A percentile compares a stretch with the other conserved stretches of the same genome.
Conservation (phyloP, 169 alveolate species). For the Cystoisospora suis region DNA sequence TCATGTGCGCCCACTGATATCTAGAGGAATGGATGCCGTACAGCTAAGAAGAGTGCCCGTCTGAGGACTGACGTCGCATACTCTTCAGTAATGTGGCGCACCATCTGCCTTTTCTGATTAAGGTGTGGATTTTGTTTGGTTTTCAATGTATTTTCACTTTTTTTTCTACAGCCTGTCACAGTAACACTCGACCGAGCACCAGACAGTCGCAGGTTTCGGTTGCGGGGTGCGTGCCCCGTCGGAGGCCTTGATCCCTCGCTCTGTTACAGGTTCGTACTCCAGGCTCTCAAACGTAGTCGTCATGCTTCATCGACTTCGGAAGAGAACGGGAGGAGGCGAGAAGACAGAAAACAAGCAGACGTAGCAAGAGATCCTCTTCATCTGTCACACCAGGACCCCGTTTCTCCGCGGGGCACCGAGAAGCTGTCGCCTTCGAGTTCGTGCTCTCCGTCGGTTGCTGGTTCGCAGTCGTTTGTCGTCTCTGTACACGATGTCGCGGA, state of each 20-base stretch:
- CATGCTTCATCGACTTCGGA: too few relatives aligned
- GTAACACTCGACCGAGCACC: conserved; percentile 9
- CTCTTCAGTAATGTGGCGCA: too few relatives aligned
- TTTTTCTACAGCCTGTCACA: background rate
- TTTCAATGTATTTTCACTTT: background rate
- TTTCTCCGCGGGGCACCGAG: background rate
- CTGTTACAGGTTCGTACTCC: background rate
- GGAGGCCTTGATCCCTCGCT: background rate
- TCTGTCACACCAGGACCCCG: background rate
- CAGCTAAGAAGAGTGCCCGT: too few relatives aligned
- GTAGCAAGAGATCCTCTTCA: background rate
- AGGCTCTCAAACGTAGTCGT: background rate
- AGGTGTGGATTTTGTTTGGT: background rate
- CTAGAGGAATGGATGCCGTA: too few relatives aligned
- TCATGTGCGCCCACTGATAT: too few relatives aligned
- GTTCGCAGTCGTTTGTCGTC: background rate
- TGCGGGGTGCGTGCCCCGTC: background rate
- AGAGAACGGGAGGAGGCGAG: too few relatives aligned
- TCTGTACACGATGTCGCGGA: conserved; percentile 10
- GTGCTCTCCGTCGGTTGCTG: background rate
- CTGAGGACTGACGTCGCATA: too few relatives aligned
- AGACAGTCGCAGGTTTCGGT: background rate
- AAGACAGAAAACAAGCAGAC: too few relatives aligned
- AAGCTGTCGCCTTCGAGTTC: background rate
- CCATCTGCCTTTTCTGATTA: too few relatives aligned